phyloP scores from a whole-genome alignment of 805 yeast genomes.

The Cyberlindnera sargentensis region DNA sequence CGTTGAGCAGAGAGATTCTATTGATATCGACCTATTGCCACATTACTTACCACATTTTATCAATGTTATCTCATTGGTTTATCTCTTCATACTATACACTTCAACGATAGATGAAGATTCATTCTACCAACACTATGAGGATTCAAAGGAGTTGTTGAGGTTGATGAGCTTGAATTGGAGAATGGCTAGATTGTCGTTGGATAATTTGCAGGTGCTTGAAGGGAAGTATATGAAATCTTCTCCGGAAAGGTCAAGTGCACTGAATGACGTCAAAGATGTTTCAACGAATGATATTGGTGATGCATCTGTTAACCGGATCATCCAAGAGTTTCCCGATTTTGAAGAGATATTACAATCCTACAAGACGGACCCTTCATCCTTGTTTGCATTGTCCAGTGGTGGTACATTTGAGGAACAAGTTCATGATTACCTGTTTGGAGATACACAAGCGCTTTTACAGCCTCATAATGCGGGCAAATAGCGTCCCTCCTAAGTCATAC shows the following conservation, averaged over 20 bases:
- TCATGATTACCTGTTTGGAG: too few species aligned
- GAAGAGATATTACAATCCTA: neutral
- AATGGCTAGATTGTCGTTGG: neutral
- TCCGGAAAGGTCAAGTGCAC: neutral
- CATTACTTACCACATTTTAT: slow-evolving; percentile 10
- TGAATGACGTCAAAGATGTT: too few species aligned
- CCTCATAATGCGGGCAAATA: too few species aligned
- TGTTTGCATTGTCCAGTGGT: too few species aligned
- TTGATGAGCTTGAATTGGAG: slow-evolving; percentile 1
- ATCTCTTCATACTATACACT: slow-evolving; percentile 3
- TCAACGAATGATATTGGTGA: neutral
- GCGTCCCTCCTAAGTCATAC: too few species aligned
- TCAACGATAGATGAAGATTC: neutral
- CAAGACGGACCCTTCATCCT: neutral
- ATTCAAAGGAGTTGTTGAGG: neutral
- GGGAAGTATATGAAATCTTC: neutral
- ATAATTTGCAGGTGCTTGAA: neutral
- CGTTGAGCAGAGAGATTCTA: neutral
- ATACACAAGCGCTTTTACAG: too few species aligned
- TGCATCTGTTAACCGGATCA: neutral
- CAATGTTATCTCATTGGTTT: slow-evolving; percentile 7
- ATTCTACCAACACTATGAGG: neutral
- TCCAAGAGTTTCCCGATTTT: slow-evolving; percentile 1
- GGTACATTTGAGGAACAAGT: too few species aligned
- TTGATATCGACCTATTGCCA: slow-evolving; percentile 8